These are phyloP conservation scores for Lactifluus hygrophoroides DNA, from an alignment of 768 basidiomycete genomes.

Conservation along the genomic window DNA sequence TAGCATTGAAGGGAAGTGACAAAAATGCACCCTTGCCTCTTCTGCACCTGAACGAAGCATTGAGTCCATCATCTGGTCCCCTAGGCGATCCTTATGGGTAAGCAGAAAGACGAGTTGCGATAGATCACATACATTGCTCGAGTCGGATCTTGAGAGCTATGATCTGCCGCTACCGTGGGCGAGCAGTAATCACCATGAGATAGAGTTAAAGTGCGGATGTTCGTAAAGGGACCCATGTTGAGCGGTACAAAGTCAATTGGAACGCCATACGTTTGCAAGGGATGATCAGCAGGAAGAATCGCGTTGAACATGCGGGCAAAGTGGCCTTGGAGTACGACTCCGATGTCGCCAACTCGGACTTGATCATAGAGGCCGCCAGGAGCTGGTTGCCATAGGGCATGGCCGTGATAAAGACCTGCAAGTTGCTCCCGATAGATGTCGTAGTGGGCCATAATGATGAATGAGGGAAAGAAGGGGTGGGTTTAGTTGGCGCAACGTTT, in stretches of 20 bases:
- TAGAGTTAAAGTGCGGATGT: background rate
- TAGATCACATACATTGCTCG: constrained; percentile 3
- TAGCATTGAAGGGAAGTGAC: constrained; percentile 5
- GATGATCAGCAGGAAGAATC: constrained; percentile 2
- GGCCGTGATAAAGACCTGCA: constrained; percentile 2
- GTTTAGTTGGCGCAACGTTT: background rate
- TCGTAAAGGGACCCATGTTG: constrained; percentile 6
- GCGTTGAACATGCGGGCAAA: constrained; percentile 20
- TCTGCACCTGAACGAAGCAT: constrained; percentile 2
- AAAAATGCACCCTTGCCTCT: constrained; percentile 9
- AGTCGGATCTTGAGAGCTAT: background rate
- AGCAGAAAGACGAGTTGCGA: background rate
- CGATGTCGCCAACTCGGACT: constrained; percentile 21
- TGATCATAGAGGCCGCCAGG: constrained; percentile 17
- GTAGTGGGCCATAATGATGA: constrained; percentile 3
- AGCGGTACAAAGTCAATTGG: constrained; percentile 2
- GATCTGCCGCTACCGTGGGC: background rate
- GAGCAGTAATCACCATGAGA: background rate
- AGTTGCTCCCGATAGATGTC: constrained; percentile 18
- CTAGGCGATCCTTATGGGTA: background rate
- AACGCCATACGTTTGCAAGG: background rate
- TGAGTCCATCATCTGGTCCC: background rate
- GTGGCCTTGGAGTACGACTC: constrained; percentile 17
- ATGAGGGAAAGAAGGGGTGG: background rate
- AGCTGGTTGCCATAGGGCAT: constrained; percentile 20